Conservation (phyloP, 306 rosid species). For the Phaseolus lunatus region DNA sequence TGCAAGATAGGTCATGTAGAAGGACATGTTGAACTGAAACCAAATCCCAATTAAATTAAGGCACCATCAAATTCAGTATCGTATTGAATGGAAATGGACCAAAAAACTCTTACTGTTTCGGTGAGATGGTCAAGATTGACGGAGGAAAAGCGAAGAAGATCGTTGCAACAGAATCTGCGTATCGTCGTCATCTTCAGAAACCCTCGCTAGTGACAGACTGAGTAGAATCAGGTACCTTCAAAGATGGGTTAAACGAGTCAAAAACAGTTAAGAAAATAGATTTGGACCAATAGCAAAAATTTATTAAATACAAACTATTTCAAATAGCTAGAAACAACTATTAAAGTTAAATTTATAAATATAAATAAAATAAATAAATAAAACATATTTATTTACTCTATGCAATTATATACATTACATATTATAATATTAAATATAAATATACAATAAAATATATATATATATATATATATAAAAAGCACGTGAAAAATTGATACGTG, state of each 20-base stretch:
- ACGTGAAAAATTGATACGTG: too few relatives aligned
- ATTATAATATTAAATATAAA: too few relatives aligned
- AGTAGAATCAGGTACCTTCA: not conserved
- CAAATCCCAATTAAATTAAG: not conserved
- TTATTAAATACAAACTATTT: too few relatives aligned
- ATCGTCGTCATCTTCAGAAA: slow-evolving; percentile 77
- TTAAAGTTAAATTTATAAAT: too few relatives aligned
- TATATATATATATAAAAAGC: too few relatives aligned
- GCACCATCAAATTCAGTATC: not conserved
- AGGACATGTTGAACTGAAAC: slow-evolving; percentile 92
- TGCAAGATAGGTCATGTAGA: slow-evolving; percentile 96
- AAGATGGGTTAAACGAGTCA: not conserved
- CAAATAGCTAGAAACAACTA: too few relatives aligned
- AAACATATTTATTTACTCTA: too few relatives aligned
- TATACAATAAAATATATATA: too few relatives aligned
- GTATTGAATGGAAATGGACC: not conserved
- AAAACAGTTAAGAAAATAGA: too few relatives aligned
- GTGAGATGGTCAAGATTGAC: slow-evolving; percentile 98
- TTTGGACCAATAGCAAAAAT: too few relatives aligned
- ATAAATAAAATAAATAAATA: too few relatives aligned
- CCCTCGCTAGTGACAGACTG: not conserved
- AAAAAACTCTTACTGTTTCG: slow-evolving; percentile 66
- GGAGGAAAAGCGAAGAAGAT: slow-evolving; percentile 85
- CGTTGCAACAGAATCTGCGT: slow-evolving; percentile 95
- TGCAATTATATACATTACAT: too few relatives aligned